Evolutionary conservation across 2,329 filamentous ascomycete genomes (phyloP), one percentile per base, ranked within the genome.

Genomic region (Epichloe glyceriae): DNA sequence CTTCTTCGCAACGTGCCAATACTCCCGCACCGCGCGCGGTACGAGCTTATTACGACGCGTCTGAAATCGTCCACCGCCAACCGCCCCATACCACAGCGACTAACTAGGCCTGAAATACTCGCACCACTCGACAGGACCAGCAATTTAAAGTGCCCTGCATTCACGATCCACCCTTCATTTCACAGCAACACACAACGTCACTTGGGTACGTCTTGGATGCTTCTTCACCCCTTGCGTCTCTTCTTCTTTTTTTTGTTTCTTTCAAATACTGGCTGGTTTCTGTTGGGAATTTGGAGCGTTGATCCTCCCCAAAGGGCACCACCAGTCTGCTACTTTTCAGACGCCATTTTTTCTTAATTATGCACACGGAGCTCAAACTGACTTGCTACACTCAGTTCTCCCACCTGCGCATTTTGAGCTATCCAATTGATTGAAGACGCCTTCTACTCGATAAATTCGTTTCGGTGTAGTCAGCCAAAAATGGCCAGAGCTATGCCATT

Each of bases 401-500:
- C 30, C 30, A 30, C 30, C 10, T 30, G 10, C 10, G 10, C 10
- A 30, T 30, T 30, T 10, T 30, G 30, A 30, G 30, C 30, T 11
- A 11, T 37, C 5, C 34, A 22, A 19, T 46, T 22, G 19, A 46
- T 30, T 33, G 33, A 14, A 42, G 35, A 50, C 47, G 46, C 52
- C 53, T 46, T 42, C 34, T 22, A 35, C 37, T 7, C 34, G 33
- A 40, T 42, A 15, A 46, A 42, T 49, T 41, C 50, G 51, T 52
- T 53, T 50, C 11, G 33, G 15, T 41, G 10, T 14, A 41, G 53
- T 54, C 58, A 72, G 74, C 71, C 70, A 64, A 56, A 56, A 51
- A 80, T 80, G 76, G 74, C 74, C 70, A 72, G 72, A 67, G 67
- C 69, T 59, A 68, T 73, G 63, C 72, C 69, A 59, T 72, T 72